Base-by-base conservation (phyloP, 2,329 filamentous ascomycete species). In the Teratosphaeria pseudoeucalypti region DNA sequence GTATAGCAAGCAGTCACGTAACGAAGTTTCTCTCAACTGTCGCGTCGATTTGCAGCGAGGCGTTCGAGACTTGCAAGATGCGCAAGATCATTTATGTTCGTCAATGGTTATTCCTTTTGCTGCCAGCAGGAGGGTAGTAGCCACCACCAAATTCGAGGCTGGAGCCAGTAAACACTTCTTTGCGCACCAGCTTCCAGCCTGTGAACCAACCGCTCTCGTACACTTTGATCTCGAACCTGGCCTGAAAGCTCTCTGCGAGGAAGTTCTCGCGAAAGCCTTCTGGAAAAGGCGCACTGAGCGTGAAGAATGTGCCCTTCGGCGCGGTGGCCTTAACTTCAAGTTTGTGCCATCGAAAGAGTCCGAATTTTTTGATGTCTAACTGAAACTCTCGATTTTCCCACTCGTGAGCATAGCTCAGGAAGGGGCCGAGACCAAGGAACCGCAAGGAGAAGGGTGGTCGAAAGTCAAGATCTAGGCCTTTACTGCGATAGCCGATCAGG, bases 71-170 rank as follows among this genome's bases (percentile, higher is more conserved):
- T 23, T 19, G 27, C 37, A 37, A 56, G 16, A 39, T 23, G 34
- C 37, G 32, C 23, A 6, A 16, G 39, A 7, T 0, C 26, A 27
- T 19, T 16, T 56, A 23, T 7, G 14, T 7, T 23, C 12, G 7
- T 71, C 62, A 75, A 54, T 75, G 67, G 56, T 71, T 72, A 27
- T 71, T 70, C 58, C 74, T 63, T 2, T 70, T 65, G 57, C 65
- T 71, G 2, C 76, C 77, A 52, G 72, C 71, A 32, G 71, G 73
- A 6, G 73, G 73, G 68, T 78, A 80, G 63, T 77, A 80, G 1
- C 67, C 75, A 0, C 76, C 78, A 0, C 78, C 78, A 71, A 80
- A 81, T 61, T 81, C 78, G 59, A 81, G 60, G 67, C 77, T 77
- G 29, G 71, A 76, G 11, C 69, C 66, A 55, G 76, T 72, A 62